phyloP scores from a whole-genome alignment of 306 rosid genomes.

The Mimosa pudica region DNA sequence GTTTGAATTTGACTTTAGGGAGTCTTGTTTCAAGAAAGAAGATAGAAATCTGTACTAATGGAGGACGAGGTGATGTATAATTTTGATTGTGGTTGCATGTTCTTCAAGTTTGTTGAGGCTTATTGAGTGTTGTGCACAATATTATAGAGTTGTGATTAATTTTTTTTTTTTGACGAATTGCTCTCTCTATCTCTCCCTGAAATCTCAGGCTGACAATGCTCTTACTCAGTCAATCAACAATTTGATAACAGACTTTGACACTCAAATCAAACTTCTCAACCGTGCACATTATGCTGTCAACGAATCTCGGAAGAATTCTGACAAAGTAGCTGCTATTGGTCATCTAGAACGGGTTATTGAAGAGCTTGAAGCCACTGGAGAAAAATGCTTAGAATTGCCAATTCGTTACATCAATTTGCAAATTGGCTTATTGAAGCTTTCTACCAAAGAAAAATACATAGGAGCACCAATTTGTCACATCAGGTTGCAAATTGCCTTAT shows the following conservation, averaged over 20 bases:
- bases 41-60: too few relatives aligned
- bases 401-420: constrained; percentile 89
- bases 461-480: constrained; percentile 88
- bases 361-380: constrained; percentile 81
- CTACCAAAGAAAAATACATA: constrained; percentile 85
- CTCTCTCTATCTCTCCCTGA: not conserved
- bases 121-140: not conserved
- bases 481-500: constrained; percentile 85
- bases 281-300: constrained; percentile 99
- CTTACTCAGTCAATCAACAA: constrained; percentile 85
- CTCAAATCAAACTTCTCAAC: constrained; percentile 94
- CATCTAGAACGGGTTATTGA: constrained; percentile 87
- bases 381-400: constrained; percentile 88
- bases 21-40: too few relatives aligned
- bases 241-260: constrained; percentile 97
- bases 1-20: too few relatives aligned
- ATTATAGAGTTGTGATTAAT: not conserved
- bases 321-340: constrained; percentile 82
- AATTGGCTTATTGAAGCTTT: constrained; percentile 70
- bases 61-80: too few relatives aligned
- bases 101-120: constrained; percentile 10
- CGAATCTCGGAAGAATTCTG: too few relatives aligned
- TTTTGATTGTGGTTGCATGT: too few relatives aligned
- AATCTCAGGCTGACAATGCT: constrained; percentile 92
- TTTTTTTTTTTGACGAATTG: constrained; percentile 21